Evolutionary conservation across 306 rosid species (phyloP).

Genomic region (Dalbergia oliveri): DNA sequence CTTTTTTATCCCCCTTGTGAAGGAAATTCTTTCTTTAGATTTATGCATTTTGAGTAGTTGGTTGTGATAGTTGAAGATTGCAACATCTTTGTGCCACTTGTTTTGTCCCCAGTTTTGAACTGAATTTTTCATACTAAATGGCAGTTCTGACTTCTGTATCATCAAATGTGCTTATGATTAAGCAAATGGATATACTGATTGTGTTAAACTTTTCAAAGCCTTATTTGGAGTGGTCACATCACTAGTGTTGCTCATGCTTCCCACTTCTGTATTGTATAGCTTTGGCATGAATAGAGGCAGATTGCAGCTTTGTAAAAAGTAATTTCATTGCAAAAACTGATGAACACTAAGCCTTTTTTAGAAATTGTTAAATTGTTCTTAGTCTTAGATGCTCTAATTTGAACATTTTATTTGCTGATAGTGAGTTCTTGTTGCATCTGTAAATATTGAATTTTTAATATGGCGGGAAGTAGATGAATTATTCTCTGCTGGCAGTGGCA

Average conservation of each 20-base stretch:
- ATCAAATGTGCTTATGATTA: constrained; percentile 1
- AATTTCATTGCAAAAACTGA: constrained; percentile 10
- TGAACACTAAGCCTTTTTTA: background rate
- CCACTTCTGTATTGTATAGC: background rate
- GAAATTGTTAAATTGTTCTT: background rate
- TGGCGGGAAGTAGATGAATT: constrained; percentile 23
- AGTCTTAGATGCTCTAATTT: constrained; percentile 14
- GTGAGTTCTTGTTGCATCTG: constrained; percentile 32
- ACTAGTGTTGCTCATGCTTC: background rate
- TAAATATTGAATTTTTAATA: constrained; percentile 18
- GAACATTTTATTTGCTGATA: background rate
- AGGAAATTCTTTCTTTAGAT: background rate
- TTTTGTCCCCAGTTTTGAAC: too few species aligned
- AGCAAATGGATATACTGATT: background rate
- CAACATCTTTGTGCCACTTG: too few species aligned
- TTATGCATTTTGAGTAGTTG: constrained; percentile 36
- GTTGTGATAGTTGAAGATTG: constrained; percentile 31
- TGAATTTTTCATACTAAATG: too few species aligned
- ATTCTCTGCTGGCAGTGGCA: background rate
- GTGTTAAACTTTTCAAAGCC: constrained; percentile 1
- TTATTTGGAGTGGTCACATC: background rate
- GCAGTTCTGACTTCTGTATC: background rate
- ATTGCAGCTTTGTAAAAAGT: constrained; percentile 28
- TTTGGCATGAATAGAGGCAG: background rate
- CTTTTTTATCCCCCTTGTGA: background rate